Percentiles rank a stretch among this genome's conserved stretches.
Evolutionary conservation across 2,329 filamentous ascomycete species (phyloP).

Genomic region (Ceratocystis variospora): DNA sequence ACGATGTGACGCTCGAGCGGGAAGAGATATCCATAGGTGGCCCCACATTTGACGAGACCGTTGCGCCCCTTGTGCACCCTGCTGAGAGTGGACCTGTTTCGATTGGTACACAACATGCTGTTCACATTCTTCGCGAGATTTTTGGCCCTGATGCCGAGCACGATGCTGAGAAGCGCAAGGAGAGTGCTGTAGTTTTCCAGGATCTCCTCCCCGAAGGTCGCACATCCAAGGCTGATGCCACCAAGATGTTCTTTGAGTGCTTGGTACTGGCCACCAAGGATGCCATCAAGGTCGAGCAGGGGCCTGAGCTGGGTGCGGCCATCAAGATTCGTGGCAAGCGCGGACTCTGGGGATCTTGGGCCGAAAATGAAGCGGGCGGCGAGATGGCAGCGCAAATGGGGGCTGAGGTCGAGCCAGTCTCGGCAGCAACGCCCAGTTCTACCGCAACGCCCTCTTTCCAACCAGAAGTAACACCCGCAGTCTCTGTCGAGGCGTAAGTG

Average conservation of each 20-base stretch:
- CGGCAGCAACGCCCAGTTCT: not conserved
- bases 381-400: conserved; percentile 43
- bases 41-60: conserved; percentile 66
- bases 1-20: conserved; percentile 35
- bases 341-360: conserved; percentile 95
- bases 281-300: conserved; percentile 91
- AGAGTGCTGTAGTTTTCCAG: conserved; percentile 72
- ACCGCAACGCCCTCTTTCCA: not conserved
- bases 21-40: conserved; percentile 30
- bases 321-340: conserved; percentile 81
- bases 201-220: conserved; percentile 70
- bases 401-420: conserved; percentile 24
- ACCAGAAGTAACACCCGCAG: conserved; percentile 8
- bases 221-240: conserved; percentile 79
- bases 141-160: conserved; percentile 63
- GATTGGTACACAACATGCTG: conserved; percentile 83
- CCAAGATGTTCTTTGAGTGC: conserved; percentile 99
- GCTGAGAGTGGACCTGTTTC: conserved; percentile 78
- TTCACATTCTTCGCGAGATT: conserved; percentile 80
- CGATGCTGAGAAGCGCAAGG: conserved; percentile 58
- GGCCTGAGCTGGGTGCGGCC: conserved; percentile 57
- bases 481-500: conserved; percentile 19
- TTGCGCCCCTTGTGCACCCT: conserved; percentile 60
- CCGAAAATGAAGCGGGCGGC: conserved; percentile 58
- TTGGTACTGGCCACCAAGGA: conserved; percentile 95